Evolutionary conservation across 106 monocot genomes (phyloP).

Genomic region (Acorus gramineus): DNA sequence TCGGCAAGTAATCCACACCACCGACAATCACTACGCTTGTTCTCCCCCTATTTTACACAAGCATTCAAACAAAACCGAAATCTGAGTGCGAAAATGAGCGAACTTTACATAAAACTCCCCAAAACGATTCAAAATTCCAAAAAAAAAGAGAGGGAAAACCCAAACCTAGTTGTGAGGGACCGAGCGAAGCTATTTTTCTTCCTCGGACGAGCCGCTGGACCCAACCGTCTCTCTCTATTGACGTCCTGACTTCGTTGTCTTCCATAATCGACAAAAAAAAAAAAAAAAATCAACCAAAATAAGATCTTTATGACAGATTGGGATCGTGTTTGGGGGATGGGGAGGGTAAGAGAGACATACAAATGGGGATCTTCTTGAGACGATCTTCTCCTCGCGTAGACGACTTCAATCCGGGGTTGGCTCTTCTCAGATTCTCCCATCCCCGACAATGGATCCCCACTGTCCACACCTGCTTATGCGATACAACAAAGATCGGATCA

Average conservation of each 20-base stretch:
- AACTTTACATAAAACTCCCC: neutral
- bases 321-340: neutral
- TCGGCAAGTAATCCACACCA: constrained; percentile 28
- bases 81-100: neutral
- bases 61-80: neutral
- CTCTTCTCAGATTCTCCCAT: constrained; percentile 11
- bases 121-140: neutral
- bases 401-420: constrained; percentile 14
- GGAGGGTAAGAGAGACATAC: neutral
- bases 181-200: constrained; percentile 73
- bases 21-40: constrained; percentile 57
- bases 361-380: neutral
- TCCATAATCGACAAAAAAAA: constrained; percentile 9
- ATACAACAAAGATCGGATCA: neutral
- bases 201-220: constrained; percentile 12
- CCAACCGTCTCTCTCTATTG: constrained; percentile 16
- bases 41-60: constrained; percentile 47
- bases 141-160: neutral
- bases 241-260: neutral
- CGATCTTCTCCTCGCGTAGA: constrained; percentile 28
- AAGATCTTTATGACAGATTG: neutral
- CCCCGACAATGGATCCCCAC: constrained; percentile 32
- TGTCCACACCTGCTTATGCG: constrained; percentile 3
- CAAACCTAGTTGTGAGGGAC: constrained; percentile 71
- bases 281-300: neutral